phyloP scores from a whole-genome alignment of 768 basidiomycete genomes.

The Trametes cinnabarina region DNA sequence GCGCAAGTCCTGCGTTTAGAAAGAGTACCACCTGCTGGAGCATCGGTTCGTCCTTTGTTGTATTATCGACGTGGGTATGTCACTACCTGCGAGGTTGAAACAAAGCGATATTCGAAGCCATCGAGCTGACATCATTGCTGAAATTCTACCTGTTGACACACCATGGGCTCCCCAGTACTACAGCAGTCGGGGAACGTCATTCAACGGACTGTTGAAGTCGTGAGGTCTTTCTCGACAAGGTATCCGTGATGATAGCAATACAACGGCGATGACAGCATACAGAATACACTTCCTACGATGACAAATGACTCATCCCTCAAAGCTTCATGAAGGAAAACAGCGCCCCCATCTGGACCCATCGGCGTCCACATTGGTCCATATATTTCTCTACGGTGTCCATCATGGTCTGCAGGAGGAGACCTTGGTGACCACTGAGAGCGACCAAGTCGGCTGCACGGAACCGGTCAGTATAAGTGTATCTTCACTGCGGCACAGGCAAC shows the following conservation, averaged over 20 bases:
- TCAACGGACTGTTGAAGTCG: no score
- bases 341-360: constrained; percentile 80
- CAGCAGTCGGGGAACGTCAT: no score
- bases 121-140: constrained; percentile 2
- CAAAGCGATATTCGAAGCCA: neutral
- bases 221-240: no score
- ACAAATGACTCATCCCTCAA: constrained; percentile 23
- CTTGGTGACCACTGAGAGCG: constrained; percentile 50
- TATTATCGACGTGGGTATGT: constrained; percentile 64
- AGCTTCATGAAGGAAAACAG: constrained; percentile 84
- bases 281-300: neutral
- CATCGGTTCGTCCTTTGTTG: constrained; percentile 47
- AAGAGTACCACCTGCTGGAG: constrained; percentile 31
- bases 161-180: no score
- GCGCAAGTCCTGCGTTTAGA: constrained; percentile 71
- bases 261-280: constrained; percentile 6
- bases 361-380: constrained; percentile 81
- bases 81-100: constrained; percentile 31
- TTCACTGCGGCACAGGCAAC: constrained; percentile 19
- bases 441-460: constrained; percentile 52
- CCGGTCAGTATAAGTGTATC: neutral
- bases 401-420: constrained; percentile 50
- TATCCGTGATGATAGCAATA: constrained; percentile 12
- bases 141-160: no score
- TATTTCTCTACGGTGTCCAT: constrained; percentile 66